A percentile compares a stretch with the other conserved stretches of the same genome.
Evolutionary conservation across 352 stramenopile genomes (phyloP).

Genomic region (Globisporangium canariense): DNA sequence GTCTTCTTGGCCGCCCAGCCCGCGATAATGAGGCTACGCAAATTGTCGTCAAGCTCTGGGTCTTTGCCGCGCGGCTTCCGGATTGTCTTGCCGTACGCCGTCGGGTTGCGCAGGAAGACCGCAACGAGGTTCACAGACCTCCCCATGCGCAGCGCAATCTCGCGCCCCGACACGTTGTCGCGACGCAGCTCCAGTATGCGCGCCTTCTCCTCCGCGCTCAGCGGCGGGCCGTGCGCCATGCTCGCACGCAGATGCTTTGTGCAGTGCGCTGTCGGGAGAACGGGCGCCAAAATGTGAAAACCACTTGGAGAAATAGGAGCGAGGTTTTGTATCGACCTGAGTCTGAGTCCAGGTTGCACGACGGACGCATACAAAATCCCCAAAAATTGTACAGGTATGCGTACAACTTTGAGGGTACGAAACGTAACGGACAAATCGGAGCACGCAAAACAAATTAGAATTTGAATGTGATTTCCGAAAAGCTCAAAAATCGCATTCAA

Average conservation of each 20-base stretch:
- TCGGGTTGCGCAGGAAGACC: not conserved
- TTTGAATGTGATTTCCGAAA: too few species aligned
- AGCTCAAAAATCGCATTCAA: too few species aligned
- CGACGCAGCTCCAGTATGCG: not conserved
- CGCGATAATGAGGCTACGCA: not conserved
- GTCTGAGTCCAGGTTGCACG: too few species aligned
- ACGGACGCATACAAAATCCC: too few species aligned
- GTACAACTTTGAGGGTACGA: too few species aligned
- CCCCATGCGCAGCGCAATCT: not conserved
- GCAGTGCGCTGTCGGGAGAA: too few species aligned
- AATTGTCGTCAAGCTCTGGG: not conserved
- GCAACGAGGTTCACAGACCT: not conserved
- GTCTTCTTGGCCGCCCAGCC: not conserved
- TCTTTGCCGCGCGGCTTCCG: not conserved
- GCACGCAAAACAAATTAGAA: too few species aligned
- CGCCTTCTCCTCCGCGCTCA: not conserved
- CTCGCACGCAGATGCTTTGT: not conserved
- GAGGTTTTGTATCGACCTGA: too few species aligned
- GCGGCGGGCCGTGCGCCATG: not conserved
- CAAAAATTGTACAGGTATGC: too few species aligned
- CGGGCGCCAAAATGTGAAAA: too few species aligned
- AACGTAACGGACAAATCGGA: too few species aligned
- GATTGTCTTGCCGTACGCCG: not conserved
- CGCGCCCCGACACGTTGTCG: not conserved
- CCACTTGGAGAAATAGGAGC: too few species aligned